These are phyloP conservation scores for Diutina ranongensis DNA, from an alignment of 1,139 yeast species.

Conservation along the genomic window DNA sequence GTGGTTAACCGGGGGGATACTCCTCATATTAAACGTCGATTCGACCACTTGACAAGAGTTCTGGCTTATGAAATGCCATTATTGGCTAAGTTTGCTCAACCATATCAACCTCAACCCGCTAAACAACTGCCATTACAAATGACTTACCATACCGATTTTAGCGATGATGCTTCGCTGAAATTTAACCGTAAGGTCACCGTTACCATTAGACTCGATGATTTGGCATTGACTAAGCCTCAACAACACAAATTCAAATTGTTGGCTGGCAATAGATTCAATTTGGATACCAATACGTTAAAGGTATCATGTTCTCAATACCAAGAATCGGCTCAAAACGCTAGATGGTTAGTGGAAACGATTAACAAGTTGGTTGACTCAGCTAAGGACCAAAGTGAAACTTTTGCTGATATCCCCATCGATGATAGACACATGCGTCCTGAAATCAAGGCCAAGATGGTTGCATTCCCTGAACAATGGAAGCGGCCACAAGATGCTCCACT, in stretches of 20 bases:
- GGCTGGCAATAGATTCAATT: conserved; percentile 70
- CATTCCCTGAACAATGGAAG: conserved; percentile 79
- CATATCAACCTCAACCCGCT: conserved; percentile 34
- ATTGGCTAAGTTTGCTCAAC: conserved; percentile 61
- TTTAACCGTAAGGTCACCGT: conserved; percentile 62
- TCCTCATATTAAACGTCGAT: conserved; percentile 27
- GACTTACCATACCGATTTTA: conserved; percentile 62
- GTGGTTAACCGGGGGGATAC: conserved; percentile 27
- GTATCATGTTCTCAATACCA: conserved; percentile 54
- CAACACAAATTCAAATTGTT: conserved; percentile 68
- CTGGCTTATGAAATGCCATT: conserved; percentile 91
- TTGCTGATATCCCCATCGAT: conserved; percentile 74
- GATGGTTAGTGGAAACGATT: conserved; percentile 55
- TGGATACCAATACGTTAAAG: conserved; percentile 42
- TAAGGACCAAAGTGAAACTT: conserved; percentile 46
- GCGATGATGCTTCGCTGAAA: conserved; percentile 50
- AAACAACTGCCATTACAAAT: conserved; percentile 48
- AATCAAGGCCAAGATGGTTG: conserved; percentile 24
- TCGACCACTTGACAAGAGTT: conserved; percentile 47
- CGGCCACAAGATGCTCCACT: conserved; percentile 61
- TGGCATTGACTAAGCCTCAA: conserved; percentile 41
- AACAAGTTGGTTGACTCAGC: conserved; percentile 51
- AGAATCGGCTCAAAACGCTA: conserved; percentile 80
- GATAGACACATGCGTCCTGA: conserved; percentile 36
- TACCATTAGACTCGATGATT: conserved; percentile 39